Percentiles rank a stretch among this genome's conserved stretches.
Evolutionary conservation across 805 yeast genomes (phyloP).

Genomic region (Naumovozyma castellii): DNA sequence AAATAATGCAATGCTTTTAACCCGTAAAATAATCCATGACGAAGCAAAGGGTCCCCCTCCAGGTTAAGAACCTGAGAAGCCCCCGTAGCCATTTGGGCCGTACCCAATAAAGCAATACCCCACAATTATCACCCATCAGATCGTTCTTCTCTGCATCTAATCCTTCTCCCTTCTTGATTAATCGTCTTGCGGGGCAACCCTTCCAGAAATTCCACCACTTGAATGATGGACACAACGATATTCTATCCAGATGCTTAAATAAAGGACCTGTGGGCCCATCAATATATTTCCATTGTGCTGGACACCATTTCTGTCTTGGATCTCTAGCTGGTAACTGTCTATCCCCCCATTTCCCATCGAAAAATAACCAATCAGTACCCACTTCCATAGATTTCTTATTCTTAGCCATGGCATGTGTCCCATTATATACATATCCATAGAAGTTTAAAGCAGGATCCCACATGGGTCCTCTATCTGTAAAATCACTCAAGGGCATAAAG

Average conservation of each 20-base stretch:
- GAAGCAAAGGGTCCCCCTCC: slow-evolving; percentile 56
- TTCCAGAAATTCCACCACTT: slow-evolving; percentile 91
- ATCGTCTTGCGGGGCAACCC: slow-evolving; percentile 69
- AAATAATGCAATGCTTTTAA: too few relatives aligned
- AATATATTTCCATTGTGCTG: slow-evolving; percentile 82
- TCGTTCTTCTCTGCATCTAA: slow-evolving; percentile 67
- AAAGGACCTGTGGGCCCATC: slow-evolving; percentile 93
- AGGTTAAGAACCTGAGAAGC: slow-evolving; percentile 40
- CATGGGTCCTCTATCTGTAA: slow-evolving; percentile 87
- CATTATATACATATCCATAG: slow-evolving; percentile 65
- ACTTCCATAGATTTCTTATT: slow-evolving; percentile 20
- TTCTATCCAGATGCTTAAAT: slow-evolving; percentile 60
- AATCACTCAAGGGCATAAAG: slow-evolving; percentile 80
- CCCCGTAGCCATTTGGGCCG: slow-evolving; percentile 43
- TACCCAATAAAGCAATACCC: slow-evolving; percentile 46
- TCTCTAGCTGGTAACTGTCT: slow-evolving; percentile 54
- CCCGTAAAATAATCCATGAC: slow-evolving; percentile 39
- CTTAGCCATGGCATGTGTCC: slow-evolving; percentile 36
- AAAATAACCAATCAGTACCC: slow-evolving; percentile 69
- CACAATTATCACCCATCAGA: slow-evolving; percentile 54
- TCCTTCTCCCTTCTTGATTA: slow-evolving; percentile 76
- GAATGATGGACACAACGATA: slow-evolving; percentile 66
- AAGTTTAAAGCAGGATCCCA: slow-evolving; percentile 89
- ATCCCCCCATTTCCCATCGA: slow-evolving; percentile 88
- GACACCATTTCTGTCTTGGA: slow-evolving; percentile 75